Evolutionary conservation across 2,329 filamentous ascomycete genomes (phyloP), one percentile per base, ranked within the genome.

Genomic region (Grosmannia huntii): DNA sequence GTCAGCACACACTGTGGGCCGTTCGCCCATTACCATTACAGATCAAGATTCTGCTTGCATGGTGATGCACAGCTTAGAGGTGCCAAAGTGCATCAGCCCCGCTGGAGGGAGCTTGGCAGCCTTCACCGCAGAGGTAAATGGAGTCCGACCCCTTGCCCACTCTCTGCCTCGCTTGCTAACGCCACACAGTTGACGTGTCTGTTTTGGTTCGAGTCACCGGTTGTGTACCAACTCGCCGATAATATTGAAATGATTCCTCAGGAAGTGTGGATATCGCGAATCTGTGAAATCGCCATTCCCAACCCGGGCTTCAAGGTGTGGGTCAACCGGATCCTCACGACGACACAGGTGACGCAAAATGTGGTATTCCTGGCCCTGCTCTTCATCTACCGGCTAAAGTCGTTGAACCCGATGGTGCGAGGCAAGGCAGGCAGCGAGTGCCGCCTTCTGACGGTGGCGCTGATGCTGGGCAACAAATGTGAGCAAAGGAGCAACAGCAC

Each of bases 381-480:
- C 41, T 97, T 97, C 74, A 88, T 99, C 63, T 95, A 96, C 72
- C 82, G 92, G 53, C 73, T 99, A 62, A 97, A 97, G 75, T 89
- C 86, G 69, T 85, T 87, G 62, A 97, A 96, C 65, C 89, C 90
- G 0, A 83, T 80, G 3, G 92, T 97, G 21, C 90, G 91, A 68
- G 94, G 94, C 48, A 92, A 92, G 66, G 85, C 85, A 25, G 94
- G 94, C 5, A 99, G 94, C 70, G 94, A 97, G 70, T 97, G 94
- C 68, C 80, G 94, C 21, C 76, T 99, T 27, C 77, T 97, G 66
- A 97, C 94, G 0, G 91, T 97, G 54, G 94, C 94, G 27, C 75
- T 99, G 64, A 99, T 99, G 94, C 78, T 99, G 60, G 92, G 91
- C 61, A 99, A 99, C 72, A 99, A 99, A 75, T 99, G 86, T 89